These are phyloP conservation scores for peach (Prunus persica) DNA, from an alignment of 306 rosid species.

Conservation along the genomic window Prunus_persica_NCBIv2 NC_034013.1:1158001-1158500, in stretches of 20 bases:
- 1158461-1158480: constrained; percentile 35
- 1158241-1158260: not conserved
- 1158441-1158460: constrained; percentile 1
- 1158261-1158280: not conserved
- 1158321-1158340: not conserved
- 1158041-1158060: not conserved
- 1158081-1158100: not conserved
- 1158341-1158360: not conserved
- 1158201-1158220: not conserved
- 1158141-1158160: not conserved
- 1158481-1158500: constrained; percentile 92
- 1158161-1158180: not conserved
- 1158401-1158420: not conserved
- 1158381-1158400: not conserved
- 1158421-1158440: constrained; percentile 7
- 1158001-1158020: not conserved
- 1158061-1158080: not conserved
- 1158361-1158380: not conserved
- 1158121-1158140: not conserved
- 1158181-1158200: not conserved
- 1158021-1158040: not conserved
- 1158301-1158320: not conserved
- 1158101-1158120: not conserved
- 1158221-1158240: not conserved
- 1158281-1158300: not conserved